These are phyloP conservation scores for Pulveroboletus sp. DNA, from an alignment of 768 basidiomycete species.

Conservation along the genomic window DNA sequence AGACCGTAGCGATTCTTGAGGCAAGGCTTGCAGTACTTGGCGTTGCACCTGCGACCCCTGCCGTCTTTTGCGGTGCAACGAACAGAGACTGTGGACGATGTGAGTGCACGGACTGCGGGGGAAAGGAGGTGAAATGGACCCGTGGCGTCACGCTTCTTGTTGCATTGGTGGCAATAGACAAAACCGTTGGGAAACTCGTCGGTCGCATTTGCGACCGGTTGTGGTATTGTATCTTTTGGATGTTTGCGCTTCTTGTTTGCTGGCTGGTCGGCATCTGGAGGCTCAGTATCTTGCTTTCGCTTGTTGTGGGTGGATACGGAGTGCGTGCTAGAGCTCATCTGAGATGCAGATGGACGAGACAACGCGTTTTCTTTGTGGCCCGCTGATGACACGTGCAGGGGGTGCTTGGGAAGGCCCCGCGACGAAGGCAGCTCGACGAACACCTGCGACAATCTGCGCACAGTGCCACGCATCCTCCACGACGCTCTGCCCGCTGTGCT, in stretches of 20 bases:
- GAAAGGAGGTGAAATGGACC: conserved; percentile 33
- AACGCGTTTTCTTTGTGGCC: conserved; percentile 43
- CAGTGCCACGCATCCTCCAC: conserved; percentile 18
- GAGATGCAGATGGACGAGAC: conserved; percentile 34
- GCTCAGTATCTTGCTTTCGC: conserved; percentile 42
- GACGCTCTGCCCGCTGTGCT: background rate
- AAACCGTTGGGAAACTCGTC: conserved; percentile 36
- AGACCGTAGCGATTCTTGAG: conserved; percentile 62
- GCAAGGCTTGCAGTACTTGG: conserved; percentile 61
- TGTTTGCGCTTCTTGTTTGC: conserved; percentile 27
- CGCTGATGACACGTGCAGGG: conserved; percentile 26
- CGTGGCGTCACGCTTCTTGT: conserved; percentile 49
- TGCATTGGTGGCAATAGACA: conserved; percentile 70
- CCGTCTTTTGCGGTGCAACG: conserved; percentile 35
- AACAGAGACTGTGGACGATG: conserved; percentile 25
- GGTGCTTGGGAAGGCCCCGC: conserved; percentile 18
- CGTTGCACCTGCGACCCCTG: conserved; percentile 43
- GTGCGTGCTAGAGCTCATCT: conserved; percentile 29
- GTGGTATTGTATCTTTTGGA: conserved; percentile 15
- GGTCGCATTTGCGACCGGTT: conserved; percentile 17
- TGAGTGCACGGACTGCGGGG: conserved; percentile 5
- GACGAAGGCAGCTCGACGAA: conserved; percentile 56
- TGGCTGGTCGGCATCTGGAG: conserved; percentile 13
- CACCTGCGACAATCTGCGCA: conserved; percentile 39
- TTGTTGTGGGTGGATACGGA: conserved; percentile 37